A percentile compares a stretch with the other conserved stretches of the same genome.
These are phyloP conservation scores for Candida montana DNA, from an alignment of 805 yeast species.

Conservation along the genomic window DNA sequence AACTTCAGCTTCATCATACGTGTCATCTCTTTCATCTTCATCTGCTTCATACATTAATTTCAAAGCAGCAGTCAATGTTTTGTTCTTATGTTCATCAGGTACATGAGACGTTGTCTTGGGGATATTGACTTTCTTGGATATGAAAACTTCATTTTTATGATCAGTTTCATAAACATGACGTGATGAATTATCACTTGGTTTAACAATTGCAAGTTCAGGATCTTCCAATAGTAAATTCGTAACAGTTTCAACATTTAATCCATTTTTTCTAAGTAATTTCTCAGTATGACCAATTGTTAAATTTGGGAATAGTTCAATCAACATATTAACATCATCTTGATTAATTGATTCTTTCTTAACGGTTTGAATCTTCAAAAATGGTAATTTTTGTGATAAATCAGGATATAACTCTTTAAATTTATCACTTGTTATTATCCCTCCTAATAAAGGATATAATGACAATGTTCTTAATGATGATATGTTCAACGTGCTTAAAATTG, in stretches of 20 bases:
- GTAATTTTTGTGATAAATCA: conserved; percentile 45
- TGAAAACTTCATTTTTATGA: conserved; percentile 13
- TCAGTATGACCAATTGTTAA: conserved; percentile 42
- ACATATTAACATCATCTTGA: conserved; percentile 34
- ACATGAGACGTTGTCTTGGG: conserved; percentile 20
- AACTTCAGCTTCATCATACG: conserved; percentile 50
- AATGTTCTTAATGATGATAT: conserved; percentile 39
- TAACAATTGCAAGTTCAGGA: conserved; percentile 36
- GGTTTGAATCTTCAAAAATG: conserved; percentile 33
- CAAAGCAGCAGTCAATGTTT: conserved; percentile 55
- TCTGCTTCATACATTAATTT: conserved; percentile 63
- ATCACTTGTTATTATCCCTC: conserved; percentile 46
- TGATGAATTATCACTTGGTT: conserved; percentile 1
- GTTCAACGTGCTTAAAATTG: conserved; percentile 40
- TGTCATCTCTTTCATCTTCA: conserved; percentile 84
- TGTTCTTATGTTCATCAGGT: conserved; percentile 48
- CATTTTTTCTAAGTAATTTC: conserved; percentile 42
- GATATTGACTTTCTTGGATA: conserved; percentile 16
- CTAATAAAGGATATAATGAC: conserved; percentile 46
- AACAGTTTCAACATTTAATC: conserved; percentile 48
- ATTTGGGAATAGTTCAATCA: conserved; percentile 63
- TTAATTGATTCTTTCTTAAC: conserved; percentile 12
- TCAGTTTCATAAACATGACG: conserved; percentile 18
- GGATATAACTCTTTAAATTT: conserved; percentile 44
- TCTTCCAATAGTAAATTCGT: conserved; percentile 60